These are phyloP conservation scores for Leccinum subgranulosum DNA, from an alignment of 768 basidiomycete species.

Conservation along the genomic window DNA sequence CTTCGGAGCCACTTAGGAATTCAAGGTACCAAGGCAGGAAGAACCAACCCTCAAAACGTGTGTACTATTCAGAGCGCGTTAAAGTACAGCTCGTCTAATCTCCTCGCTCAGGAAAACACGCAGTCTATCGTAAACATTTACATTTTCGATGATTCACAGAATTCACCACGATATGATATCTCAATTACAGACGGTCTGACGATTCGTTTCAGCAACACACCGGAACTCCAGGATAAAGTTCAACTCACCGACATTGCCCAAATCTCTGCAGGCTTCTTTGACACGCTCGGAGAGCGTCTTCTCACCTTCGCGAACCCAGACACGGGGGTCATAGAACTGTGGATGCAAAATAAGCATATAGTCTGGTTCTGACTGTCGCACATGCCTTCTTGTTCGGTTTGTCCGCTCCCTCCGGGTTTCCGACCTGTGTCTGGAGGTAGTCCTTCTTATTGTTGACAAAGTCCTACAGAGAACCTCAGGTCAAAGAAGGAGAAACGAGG, in stretches of 20 bases:
- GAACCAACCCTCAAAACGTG: background rate
- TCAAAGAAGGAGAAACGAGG: background rate
- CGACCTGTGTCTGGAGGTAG: conserved; percentile 88
- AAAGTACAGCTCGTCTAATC: background rate
- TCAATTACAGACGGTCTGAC: conserved; percentile 23
- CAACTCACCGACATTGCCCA: conserved; percentile 63
- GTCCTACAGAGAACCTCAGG: conserved; percentile 46
- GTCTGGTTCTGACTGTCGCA: background rate
- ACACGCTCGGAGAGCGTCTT: conserved; percentile 86
- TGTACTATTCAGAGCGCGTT: background rate
- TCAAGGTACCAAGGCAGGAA: background rate
- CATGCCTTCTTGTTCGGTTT: conserved; percentile 98
- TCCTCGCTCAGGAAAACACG: background rate
- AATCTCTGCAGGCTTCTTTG: conserved; percentile 89
- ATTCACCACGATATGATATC: background rate
- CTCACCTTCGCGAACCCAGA: conserved; percentile 99
- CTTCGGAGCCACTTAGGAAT: background rate
- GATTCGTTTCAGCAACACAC: background rate
- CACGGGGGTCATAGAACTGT: conserved; percentile 91
- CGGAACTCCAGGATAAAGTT: background rate
- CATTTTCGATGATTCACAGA: background rate
- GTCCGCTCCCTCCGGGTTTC: conserved; percentile 94
- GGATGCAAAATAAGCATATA: background rate
- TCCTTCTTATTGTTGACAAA: conserved; percentile 83
- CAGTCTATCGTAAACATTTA: conserved; percentile 22